Evolutionary conservation across 495 filamentous ascomycete species (phyloP).

Genomic region (Platismatia glauca): DNA sequence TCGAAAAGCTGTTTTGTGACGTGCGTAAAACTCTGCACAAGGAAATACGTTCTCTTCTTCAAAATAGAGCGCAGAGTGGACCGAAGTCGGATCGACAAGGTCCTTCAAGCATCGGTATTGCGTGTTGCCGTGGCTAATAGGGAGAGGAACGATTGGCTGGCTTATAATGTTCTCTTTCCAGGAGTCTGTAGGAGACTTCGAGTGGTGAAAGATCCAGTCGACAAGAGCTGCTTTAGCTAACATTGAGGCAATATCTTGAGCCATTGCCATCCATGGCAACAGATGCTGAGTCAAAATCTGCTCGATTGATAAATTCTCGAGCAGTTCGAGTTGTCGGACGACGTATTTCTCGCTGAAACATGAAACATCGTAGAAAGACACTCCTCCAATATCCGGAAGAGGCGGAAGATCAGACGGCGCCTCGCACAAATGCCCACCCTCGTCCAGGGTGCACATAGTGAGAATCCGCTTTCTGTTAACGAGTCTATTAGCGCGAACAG

Average conservation of each 20-base stretch:
- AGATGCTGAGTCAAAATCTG: constrained; percentile 9
- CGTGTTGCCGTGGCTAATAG: background rate
- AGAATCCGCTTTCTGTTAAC: background rate
- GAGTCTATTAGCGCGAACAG: background rate
- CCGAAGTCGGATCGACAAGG: constrained; percentile 21
- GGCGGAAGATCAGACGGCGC: constrained; percentile 5
- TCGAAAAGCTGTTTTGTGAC: constrained; percentile 18
- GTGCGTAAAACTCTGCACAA: constrained; percentile 20
- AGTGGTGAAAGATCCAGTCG: constrained; percentile 8
- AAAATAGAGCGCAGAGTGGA: constrained; percentile 24
- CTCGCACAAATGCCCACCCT: background rate
- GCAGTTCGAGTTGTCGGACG: background rate
- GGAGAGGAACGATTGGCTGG: constrained; percentile 1
- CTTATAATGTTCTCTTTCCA: background rate
- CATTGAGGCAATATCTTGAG: background rate
- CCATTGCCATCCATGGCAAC: constrained; percentile 12
- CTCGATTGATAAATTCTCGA: background rate
- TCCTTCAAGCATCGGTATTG: constrained; percentile 5
- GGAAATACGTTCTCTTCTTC: constrained; percentile 29
- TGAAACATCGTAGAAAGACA: constrained; percentile 13
- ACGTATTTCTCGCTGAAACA: constrained; percentile 4
- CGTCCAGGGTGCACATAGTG: background rate
- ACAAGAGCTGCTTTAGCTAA: constrained; percentile 6
- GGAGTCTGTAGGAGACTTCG: background rate
- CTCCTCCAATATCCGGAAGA: constrained; percentile 9